These are phyloP conservation scores for Trematosphaeria pertusa DNA, from an alignment of 2,329 filamentous ascomycete genomes.

Conservation along the genomic window DNA sequence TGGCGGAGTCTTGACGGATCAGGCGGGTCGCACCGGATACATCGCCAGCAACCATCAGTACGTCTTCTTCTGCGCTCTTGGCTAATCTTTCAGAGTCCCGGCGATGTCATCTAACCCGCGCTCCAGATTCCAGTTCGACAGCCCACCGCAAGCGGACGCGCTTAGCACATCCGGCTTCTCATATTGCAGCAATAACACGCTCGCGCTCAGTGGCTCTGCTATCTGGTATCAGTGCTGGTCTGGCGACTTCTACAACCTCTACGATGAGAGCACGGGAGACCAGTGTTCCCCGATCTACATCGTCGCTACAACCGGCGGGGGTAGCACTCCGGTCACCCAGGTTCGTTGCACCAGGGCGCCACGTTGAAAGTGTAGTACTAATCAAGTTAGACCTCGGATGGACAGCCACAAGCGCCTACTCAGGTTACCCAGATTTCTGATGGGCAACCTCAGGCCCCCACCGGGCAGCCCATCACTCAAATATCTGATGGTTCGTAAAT, in stretches of 20 bases:
- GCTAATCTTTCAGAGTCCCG: background rate
- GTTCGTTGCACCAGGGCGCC: background rate
- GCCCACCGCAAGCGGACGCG: constrained; percentile 66
- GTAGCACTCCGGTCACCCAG: constrained; percentile 10
- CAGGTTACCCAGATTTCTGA: constrained; percentile 36
- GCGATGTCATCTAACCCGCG: constrained; percentile 9
- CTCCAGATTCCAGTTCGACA: constrained; percentile 51
- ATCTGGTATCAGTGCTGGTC: constrained; percentile 78
- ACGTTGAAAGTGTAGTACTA: background rate
- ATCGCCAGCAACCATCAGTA: constrained; percentile 79
- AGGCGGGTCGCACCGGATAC: constrained; percentile 73
- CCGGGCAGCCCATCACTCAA: constrained; percentile 7
- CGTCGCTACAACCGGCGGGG: constrained; percentile 8
- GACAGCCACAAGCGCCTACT: constrained; percentile 23
- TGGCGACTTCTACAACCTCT: constrained; percentile 82
- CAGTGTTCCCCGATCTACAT: constrained; percentile 66
- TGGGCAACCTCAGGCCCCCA: constrained; percentile 31
- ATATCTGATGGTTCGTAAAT: constrained; percentile 7
- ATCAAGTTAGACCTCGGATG: constrained; percentile 16
- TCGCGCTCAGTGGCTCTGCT: constrained; percentile 71
- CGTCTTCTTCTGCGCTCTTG: too few species aligned
- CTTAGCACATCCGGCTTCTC: constrained; percentile 77
- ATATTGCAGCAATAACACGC: constrained; percentile 69
- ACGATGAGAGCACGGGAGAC: constrained; percentile 71
- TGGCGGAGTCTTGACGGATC: constrained; percentile 70